Evolutionary conservation across 441 rosid genomes (phyloP).

Genomic region (Bocquillonia castaneifolia): DNA sequence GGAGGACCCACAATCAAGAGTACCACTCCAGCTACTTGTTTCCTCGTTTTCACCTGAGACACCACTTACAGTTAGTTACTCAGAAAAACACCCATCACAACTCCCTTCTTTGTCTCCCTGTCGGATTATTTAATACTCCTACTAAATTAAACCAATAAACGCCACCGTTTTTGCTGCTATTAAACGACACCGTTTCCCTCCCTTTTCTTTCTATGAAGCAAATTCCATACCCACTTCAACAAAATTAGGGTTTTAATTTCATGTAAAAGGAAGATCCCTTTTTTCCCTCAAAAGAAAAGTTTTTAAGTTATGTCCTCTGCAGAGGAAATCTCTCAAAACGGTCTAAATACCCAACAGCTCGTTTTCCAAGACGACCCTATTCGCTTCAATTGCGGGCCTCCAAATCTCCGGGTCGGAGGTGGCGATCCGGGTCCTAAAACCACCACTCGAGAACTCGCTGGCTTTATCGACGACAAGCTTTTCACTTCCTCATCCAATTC

Average conservation of each 20-base stretch:
- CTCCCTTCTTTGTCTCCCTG: not conserved
- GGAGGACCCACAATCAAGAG: not conserved
- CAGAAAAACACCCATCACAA: not conserved
- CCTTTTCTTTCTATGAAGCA: not conserved
- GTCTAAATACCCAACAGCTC: constrained; percentile 43
- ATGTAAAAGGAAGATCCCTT: not conserved
- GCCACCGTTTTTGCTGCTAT: not conserved
- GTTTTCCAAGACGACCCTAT: constrained; percentile 48
- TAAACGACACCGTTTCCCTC: constrained; percentile 10
- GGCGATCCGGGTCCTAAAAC: constrained; percentile 28
- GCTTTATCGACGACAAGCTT: constrained; percentile 51
- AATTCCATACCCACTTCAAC: constrained; percentile 9
- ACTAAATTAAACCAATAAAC: no score
- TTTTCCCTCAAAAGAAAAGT: not conserved
- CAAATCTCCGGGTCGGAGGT: constrained; percentile 24
- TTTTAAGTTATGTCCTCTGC: constrained; percentile 41
- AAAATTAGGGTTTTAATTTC: constrained; percentile 19
- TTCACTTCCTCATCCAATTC: constrained; percentile 34
- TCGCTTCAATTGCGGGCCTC: constrained; percentile 36
- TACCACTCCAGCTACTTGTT: not conserved
- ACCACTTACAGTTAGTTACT: no score
- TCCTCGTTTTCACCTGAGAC: not conserved
- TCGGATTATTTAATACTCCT: not conserved
- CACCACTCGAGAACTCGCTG: constrained; percentile 48
- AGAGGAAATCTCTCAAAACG: constrained; percentile 38